These are phyloP conservation scores for Multifurca ochricompacta DNA, from an alignment of 768 basidiomycete genomes.

Conservation along the genomic window DNA sequence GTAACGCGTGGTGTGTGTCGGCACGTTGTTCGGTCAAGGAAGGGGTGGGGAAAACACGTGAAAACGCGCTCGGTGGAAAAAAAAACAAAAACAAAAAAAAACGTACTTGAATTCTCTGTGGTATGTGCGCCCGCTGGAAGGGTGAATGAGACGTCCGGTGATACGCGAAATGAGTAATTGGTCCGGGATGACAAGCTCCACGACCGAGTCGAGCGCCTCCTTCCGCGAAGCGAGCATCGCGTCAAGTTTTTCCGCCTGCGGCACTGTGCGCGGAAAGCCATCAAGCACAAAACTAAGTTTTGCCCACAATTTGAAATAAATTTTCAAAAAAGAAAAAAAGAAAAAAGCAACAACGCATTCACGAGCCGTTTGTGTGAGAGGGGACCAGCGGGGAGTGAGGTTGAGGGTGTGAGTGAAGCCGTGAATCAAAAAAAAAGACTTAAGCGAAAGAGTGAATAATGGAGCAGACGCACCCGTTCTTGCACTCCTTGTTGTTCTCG, in stretches of 20 bases:
- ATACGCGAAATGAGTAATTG: slow-evolving; percentile 95
- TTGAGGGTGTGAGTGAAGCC: no score
- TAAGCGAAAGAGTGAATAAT: neutral
- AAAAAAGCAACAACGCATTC: no score
- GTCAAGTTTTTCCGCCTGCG: slow-evolving; percentile 94
- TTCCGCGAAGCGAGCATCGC: slow-evolving; percentile 75
- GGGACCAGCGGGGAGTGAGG: no score
- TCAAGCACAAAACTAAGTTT: slow-evolving; percentile 90
- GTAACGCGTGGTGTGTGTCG: neutral
- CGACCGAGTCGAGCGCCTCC: slow-evolving; percentile 87
- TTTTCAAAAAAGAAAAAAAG: neutral
- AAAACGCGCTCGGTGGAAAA: neutral
- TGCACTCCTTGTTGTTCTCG: slow-evolving; percentile 85
- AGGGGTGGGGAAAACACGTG: neutral
- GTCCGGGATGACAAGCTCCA: slow-evolving; percentile 90
- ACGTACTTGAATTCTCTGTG: slow-evolving; percentile 91
- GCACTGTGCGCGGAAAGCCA: slow-evolving; percentile 97
- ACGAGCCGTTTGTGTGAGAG: no score
- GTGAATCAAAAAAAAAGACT: neutral
- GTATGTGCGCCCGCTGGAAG: slow-evolving; percentile 82
- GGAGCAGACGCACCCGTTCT: slow-evolving; percentile 73
- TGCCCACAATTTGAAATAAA: neutral
- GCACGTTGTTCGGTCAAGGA: no score
- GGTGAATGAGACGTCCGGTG: slow-evolving; percentile 92
- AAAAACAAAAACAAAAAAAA: neutral